A percentile compares a stretch with the other conserved stretches of the same genome.
Evolutionary conservation across 2,329 filamentous ascomycete genomes (phyloP).

Genomic region (Xylariales sp.): DNA sequence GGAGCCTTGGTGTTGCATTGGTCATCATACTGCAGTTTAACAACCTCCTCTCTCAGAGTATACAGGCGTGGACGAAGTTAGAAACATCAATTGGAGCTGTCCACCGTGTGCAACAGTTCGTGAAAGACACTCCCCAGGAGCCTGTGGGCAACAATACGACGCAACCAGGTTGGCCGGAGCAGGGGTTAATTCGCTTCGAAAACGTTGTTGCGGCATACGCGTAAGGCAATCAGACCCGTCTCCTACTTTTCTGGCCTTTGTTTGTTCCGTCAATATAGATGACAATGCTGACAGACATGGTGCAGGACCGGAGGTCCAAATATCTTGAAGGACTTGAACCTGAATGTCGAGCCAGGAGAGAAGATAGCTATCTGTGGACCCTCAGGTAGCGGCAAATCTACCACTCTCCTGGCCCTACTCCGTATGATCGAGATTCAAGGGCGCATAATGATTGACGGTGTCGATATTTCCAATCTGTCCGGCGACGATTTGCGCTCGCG

Average conservation of each 20-base stretch:
- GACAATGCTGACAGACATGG: not conserved
- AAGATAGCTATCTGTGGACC: constrained; percentile 1
- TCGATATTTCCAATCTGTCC: constrained; percentile 8
- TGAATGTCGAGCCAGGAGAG: not conserved
- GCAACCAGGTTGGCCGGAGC: not conserved
- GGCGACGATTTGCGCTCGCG: constrained; percentile 7
- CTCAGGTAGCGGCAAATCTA: constrained; percentile 5
- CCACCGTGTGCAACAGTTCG: not conserved
- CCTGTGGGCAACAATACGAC: not conserved
- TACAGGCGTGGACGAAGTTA: constrained; percentile 19
- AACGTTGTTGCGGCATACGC: constrained; percentile 12
- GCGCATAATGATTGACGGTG: constrained; percentile 11
- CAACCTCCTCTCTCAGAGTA: constrained; percentile 13
- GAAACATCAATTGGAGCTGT: constrained; percentile 22
- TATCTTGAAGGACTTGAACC: constrained; percentile 9
- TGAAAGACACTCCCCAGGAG: not conserved
- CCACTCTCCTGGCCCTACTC: not conserved
- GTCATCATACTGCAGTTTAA: constrained; percentile 16
- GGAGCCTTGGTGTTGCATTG: constrained; percentile 15
- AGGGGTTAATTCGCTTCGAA: constrained; percentile 8
- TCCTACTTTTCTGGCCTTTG: not conserved
- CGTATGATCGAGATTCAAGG: not conserved
- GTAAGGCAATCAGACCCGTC: constrained; percentile 9
- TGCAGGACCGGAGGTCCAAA: not conserved
- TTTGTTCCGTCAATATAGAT: not conserved